phyloP scores from a whole-genome alignment of 352 stramenopile species.

The Globisporangium polare region DNA sequence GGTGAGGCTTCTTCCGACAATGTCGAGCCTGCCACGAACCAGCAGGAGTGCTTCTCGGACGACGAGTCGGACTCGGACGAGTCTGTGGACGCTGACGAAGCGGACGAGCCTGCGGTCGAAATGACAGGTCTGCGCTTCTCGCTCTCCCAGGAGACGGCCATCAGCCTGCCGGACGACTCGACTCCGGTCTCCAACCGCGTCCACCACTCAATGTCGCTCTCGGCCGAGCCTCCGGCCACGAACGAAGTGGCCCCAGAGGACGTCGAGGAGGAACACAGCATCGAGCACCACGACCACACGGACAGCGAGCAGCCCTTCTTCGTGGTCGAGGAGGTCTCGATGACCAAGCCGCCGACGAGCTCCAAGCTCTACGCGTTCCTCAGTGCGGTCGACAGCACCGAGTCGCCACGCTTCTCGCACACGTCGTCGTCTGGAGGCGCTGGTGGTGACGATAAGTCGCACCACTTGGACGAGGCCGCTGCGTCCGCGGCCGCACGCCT shows the following conservation, averaged over 20 bases:
- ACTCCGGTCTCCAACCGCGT: background rate
- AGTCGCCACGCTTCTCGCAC: slow-evolving; percentile 14
- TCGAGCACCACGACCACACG: slow-evolving; percentile 21
- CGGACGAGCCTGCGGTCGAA: background rate
- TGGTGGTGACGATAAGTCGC: slow-evolving; percentile 16
- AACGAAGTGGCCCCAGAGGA: background rate
- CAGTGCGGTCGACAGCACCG: slow-evolving; percentile 34
- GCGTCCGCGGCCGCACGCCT: background rate
- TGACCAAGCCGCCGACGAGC: slow-evolving; percentile 24
- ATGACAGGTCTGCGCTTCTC: background rate
- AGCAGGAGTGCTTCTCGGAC: slow-evolving; percentile 4
- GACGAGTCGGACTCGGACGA: background rate
- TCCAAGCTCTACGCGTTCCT: slow-evolving; percentile 57
- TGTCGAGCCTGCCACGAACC: slow-evolving; percentile 5
- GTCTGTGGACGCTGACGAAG: background rate
- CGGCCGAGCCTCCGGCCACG: background rate
- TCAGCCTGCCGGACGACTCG: background rate
- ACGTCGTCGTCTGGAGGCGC: background rate
- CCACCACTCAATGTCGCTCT: slow-evolving; percentile 2
- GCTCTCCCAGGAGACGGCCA: slow-evolving; percentile 9
- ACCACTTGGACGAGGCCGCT: background rate
- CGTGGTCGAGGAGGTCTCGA: slow-evolving; percentile 28
- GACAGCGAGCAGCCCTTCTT: slow-evolving; percentile 34
- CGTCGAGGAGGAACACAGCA: slow-evolving; percentile 13
- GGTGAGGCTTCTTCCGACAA: slow-evolving; percentile 16